These are phyloP conservation scores for Tanacetum coccineum DNA, from an alignment of 129 eudicot species.

Conservation along the genomic window DNA sequence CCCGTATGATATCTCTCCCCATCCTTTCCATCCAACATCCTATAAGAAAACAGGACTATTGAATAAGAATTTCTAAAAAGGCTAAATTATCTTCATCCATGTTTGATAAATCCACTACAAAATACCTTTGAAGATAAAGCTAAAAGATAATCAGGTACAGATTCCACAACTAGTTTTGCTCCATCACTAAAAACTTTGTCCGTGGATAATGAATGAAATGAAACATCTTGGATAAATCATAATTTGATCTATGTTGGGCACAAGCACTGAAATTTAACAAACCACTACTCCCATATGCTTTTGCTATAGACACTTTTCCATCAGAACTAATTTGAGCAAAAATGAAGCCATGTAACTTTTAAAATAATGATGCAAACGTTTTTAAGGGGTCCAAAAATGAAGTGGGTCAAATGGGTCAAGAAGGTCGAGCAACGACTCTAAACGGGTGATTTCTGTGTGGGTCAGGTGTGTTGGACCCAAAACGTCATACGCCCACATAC, in stretches of 20 bases:
- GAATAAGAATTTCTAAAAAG: not conserved
- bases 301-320: slow-evolving; percentile 73
- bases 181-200: too few species aligned
- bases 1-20: slow-evolving; percentile 99
- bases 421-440: too few species aligned
- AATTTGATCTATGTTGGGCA: too few species aligned
- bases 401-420: too few species aligned
- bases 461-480: too few species aligned
- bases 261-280: slow-evolving; percentile 63
- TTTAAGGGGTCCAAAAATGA: too few species aligned
- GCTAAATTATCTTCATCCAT: not conserved
- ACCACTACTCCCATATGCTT: slow-evolving; percentile 77
- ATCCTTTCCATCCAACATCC: slow-evolving; percentile 97
- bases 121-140: slow-evolving; percentile 68
- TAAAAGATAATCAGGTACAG: slow-evolving; percentile 64
- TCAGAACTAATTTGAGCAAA: slow-evolving; percentile 67
- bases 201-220: too few species aligned
- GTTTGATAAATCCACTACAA: not conserved
- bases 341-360: too few species aligned
- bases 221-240: too few species aligned
- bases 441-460: too few species aligned
- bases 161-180: slow-evolving; percentile 67
- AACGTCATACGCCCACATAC: too few species aligned
- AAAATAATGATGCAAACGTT: too few species aligned
- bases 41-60: slow-evolving; percentile 17